Conservation (phyloP, 2,329 filamentous ascomycete genomes). For the Fusarium verrucosum region DNA sequence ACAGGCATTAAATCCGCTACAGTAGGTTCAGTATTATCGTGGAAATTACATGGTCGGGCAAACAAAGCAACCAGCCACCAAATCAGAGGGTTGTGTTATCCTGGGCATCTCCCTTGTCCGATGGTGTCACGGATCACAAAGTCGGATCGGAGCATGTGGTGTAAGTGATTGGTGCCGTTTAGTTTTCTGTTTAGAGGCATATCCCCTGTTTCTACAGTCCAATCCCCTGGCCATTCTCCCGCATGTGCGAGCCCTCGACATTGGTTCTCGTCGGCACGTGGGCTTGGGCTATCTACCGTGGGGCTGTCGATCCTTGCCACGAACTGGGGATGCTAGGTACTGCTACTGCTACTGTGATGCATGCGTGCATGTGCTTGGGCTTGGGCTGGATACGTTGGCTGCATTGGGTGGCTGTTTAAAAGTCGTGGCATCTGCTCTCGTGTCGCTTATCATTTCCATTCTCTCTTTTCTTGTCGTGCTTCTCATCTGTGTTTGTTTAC, state of each 20-base stretch:
- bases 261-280: constrained; percentile 26
- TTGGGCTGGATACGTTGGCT: too few relatives aligned
- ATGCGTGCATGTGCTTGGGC: too few relatives aligned
- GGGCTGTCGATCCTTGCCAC: constrained; percentile 4
- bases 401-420: constrained; percentile 11
- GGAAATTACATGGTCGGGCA: not conserved
- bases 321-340: too few relatives aligned
- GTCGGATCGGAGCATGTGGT: constrained; percentile 9
- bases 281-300: constrained; percentile 1
- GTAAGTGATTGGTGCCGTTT: constrained; percentile 20
- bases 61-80: not conserved
- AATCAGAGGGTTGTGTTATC: not conserved
- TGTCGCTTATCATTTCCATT: not conserved
- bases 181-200: not conserved
- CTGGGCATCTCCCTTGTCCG: not conserved
- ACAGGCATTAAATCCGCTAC: too few relatives aligned
- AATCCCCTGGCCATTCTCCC: constrained; percentile 18
- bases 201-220: constrained; percentile 23
- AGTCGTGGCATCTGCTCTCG: constrained; percentile 1
- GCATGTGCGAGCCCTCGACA: constrained; percentile 25
- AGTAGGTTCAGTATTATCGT: not conserved
- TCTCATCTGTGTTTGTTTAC: too few relatives aligned
- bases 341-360: too few relatives aligned
- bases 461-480: not conserved
- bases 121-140: not conserved